Evolutionary conservation across 2,329 filamentous ascomycete species (phyloP).

Genomic region (Talaromyces funiculosus): DNA sequence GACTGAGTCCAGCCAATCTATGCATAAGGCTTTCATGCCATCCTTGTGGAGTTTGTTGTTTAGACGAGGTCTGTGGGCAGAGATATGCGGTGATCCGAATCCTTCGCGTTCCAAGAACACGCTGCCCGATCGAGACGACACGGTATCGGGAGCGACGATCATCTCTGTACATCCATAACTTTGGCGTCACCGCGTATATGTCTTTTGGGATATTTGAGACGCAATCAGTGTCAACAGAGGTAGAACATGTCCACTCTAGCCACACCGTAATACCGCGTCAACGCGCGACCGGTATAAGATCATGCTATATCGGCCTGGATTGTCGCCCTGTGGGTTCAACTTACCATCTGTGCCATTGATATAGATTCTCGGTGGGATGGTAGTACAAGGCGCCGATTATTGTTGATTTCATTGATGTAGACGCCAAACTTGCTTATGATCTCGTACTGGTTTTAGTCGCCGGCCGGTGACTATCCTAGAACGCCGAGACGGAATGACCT

Average conservation of each 20-base stretch:
- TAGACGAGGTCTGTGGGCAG: neutral
- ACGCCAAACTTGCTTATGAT: no score
- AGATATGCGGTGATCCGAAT: neutral
- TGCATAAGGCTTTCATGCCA: neutral
- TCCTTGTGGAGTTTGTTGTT: neutral
- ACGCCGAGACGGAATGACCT: neutral
- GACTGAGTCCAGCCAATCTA: neutral
- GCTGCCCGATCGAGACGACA: neutral
- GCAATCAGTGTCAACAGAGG: neutral
- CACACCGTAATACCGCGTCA: neutral
- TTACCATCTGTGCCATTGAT: neutral
- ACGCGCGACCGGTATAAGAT: neutral
- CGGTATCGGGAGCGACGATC: neutral
- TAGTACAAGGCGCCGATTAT: neutral
- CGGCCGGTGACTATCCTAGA: neutral
- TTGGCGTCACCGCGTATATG: neutral
- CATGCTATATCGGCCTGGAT: neutral
- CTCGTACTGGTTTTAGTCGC: no score
- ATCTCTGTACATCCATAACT: neutral
- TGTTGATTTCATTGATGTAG: neutral
- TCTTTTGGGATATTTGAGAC: neutral
- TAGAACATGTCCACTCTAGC: neutral
- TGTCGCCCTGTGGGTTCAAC: neutral
- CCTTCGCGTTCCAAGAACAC: neutral
- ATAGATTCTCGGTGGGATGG: neutral